phyloP scores from a whole-genome alignment of 306 rosid genomes.

The Luffa aegyptiaca region DNA sequence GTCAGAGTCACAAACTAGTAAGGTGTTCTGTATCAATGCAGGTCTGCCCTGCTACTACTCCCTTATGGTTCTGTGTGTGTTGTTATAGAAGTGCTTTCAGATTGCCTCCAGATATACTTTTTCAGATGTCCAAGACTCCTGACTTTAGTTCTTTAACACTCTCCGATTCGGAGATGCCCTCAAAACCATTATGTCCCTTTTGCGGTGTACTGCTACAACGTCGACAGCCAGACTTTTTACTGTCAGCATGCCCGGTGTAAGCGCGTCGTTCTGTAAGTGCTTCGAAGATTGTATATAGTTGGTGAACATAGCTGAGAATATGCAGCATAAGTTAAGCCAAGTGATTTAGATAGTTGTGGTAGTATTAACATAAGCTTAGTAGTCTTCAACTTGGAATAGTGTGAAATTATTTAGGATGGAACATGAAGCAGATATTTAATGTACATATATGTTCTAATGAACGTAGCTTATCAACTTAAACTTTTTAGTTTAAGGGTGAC shows the following conservation, averaged over 20 bases:
- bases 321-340: background rate
- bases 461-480: too few species aligned
- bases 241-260: slow-evolving; percentile 63
- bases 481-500: too few species aligned
- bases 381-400: background rate
- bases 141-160: slow-evolving; percentile 27
- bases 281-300: background rate
- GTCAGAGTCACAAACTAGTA: slow-evolving; percentile 40
- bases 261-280: background rate
- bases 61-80: slow-evolving; percentile 80
- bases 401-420: background rate
- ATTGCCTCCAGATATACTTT: slow-evolving; percentile 55
- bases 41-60: slow-evolving; percentile 52
- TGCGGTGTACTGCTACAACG: slow-evolving; percentile 81
- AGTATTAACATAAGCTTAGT: background rate
- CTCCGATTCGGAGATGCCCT: slow-evolving; percentile 20
- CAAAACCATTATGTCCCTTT: slow-evolving; percentile 66
- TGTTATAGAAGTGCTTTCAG: slow-evolving; percentile 58
- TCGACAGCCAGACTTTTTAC: slow-evolving; percentile 65
- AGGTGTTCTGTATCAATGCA: slow-evolving; percentile 82
- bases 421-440: background rate
- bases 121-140: slow-evolving; percentile 36
- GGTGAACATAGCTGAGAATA: slow-evolving; percentile 1
- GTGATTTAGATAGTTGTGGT: slow-evolving; percentile 2
- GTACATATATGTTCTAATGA: background rate